Evolutionary conservation across 139 green algal genomes (phyloP).

Genomic region (Zygnema cylindricum): DNA sequence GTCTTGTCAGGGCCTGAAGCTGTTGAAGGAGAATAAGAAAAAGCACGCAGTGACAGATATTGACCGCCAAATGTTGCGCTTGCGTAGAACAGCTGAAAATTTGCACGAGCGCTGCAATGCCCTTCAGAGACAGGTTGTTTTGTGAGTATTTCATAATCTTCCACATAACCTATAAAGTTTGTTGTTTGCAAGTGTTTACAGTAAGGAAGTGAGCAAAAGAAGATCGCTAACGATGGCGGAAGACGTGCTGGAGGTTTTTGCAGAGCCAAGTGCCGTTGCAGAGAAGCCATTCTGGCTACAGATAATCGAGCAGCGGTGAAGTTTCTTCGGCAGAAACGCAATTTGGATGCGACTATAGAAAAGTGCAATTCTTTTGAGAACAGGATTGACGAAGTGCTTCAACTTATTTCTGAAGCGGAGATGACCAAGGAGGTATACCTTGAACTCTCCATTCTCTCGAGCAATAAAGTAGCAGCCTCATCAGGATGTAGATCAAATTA

Average conservation of each 20-base stretch:
- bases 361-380: background rate
- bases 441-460: background rate
- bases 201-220: too few species aligned
- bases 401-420: background rate
- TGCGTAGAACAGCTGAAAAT: background rate
- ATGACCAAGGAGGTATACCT: background rate
- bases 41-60: background rate
- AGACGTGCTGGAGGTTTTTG: too few species aligned
- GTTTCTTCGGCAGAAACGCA: background rate
- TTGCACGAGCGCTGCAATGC: background rate
- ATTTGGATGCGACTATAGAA: background rate
- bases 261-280: too few species aligned
- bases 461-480: background rate
- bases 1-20: background rate
- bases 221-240: too few species aligned
- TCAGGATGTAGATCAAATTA: background rate
- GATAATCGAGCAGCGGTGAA: background rate
- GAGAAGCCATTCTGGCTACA: too few species aligned
- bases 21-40: background rate
- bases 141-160: too few species aligned
- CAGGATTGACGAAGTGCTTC: background rate
- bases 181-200: too few species aligned
- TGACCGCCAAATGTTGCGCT: background rate
- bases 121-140: background rate
- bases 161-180: too few species aligned